Evolutionary conservation across 2,329 filamentous ascomycete species (phyloP).

Genomic region (Daldinia sp.): DNA sequence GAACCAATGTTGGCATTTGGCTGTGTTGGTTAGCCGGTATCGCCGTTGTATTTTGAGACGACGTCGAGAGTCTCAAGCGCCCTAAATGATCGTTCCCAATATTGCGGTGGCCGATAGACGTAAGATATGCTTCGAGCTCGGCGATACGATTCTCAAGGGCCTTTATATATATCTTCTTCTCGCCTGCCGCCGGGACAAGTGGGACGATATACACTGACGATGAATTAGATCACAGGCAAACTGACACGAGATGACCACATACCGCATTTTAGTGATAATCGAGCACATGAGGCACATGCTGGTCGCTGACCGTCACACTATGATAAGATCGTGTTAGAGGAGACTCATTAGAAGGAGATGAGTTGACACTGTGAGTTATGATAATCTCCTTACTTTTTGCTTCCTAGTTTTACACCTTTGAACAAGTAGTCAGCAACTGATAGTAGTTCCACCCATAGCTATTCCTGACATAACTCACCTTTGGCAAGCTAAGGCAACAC

Average conservation of each 20-base stretch:
- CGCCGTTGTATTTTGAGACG: constrained; percentile 27
- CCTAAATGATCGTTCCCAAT: constrained; percentile 38
- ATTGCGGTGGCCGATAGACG: constrained; percentile 39
- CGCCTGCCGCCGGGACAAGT: constrained; percentile 44
- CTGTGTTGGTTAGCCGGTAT: constrained; percentile 9
- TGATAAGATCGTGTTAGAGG: constrained; percentile 3
- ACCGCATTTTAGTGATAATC: constrained; percentile 45
- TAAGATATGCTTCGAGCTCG: constrained; percentile 42
- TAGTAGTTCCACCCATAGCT: neutral
- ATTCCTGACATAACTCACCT: constrained; percentile 14
- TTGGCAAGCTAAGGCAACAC: constrained; percentile 44
- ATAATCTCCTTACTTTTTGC: constrained; percentile 39
- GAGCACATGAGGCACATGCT: constrained; percentile 43
- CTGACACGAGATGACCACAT: constrained; percentile 8
- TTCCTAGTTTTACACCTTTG: constrained; percentile 44
- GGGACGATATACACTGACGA: constrained; percentile 44
- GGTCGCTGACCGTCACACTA: constrained; percentile 45
- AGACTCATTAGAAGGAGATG: neutral
- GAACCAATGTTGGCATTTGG: constrained; percentile 3
- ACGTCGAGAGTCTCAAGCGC: constrained; percentile 26
- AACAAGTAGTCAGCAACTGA: constrained; percentile 8
- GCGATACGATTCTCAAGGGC: constrained; percentile 44
- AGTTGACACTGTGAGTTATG: neutral
- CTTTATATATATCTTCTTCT: constrained; percentile 46
- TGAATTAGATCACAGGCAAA: neutral